Percentiles rank a stretch among this genome's conserved stretches.
Conservation (phyloP, 371 early-diverging fungal species). For the Dinochytrium kinnereticum region DNA sequence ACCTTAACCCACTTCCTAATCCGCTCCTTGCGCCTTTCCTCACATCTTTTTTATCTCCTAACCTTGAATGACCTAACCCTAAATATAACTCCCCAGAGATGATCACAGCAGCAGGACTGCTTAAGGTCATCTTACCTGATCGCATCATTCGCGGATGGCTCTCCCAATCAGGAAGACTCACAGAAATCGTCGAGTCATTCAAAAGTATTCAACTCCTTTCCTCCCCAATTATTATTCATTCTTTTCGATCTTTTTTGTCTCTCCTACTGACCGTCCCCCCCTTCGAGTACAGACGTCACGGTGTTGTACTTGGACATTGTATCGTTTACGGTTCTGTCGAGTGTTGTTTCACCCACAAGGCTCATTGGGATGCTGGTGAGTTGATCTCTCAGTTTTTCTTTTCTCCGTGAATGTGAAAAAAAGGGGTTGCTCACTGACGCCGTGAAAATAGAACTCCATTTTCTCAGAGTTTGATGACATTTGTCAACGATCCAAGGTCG, state of each 20-base stretch:
- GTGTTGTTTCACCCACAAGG: not conserved
- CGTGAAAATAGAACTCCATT: not conserved
- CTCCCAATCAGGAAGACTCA: not conserved
- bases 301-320: conserved; percentile 7
- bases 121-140: not conserved
- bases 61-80: too few species aligned
- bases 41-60: not conserved
- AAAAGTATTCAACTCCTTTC: not conserved
- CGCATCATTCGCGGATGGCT: not conserved
- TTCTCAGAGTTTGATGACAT: conserved; percentile 15
- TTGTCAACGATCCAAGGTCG: conserved; percentile 12
- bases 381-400: too few species aligned
- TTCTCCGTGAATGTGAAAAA: not conserved
- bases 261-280: too few species aligned
- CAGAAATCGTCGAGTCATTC: not conserved
- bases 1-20: too few species aligned
- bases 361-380: conserved; percentile 9
- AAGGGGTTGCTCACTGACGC: not conserved
- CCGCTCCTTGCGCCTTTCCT: too few species aligned
- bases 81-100: not conserved
- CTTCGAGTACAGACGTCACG: not conserved
- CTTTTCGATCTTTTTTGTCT: too few species aligned
- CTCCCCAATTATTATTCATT: not conserved
- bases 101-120: not conserved
- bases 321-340: conserved; percentile 12